Conservation (phyloP, 441 rosid genomes). For the Pelargonium cotyledonis region DNA sequence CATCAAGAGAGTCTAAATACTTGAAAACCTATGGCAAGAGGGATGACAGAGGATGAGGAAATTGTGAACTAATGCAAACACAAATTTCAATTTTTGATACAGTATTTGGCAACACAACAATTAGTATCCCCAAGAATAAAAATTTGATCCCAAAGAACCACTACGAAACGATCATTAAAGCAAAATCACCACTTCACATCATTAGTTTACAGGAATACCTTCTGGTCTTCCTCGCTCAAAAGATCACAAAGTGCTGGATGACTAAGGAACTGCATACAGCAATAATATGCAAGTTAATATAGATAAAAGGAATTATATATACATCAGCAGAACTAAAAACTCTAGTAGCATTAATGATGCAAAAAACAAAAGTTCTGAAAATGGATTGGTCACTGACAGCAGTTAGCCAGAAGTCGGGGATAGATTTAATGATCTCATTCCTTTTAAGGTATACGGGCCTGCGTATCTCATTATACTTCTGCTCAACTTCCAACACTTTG, state of each 20-base stretch:
- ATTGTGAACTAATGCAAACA: neutral
- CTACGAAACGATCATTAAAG: no score
- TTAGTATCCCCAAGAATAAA: no score
- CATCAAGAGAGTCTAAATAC: slow-evolving; percentile 64
- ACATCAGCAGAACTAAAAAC: neutral
- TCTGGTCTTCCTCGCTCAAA: slow-evolving; percentile 83
- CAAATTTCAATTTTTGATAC: neutral
- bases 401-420: slow-evolving; percentile 94
- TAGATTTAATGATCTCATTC: slow-evolving; percentile 64
- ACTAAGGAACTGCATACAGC: slow-evolving; percentile 64
- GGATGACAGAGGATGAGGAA: neutral
- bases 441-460: slow-evolving; percentile 83
- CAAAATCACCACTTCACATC: neutral
- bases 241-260: slow-evolving; percentile 82
- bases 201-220: slow-evolving; percentile 40
- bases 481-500: slow-evolving; percentile 91
- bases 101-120: neutral
- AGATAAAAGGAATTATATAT: neutral
- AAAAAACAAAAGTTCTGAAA: slow-evolving; percentile 6
- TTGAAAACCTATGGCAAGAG: slow-evolving; percentile 20
- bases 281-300: neutral
- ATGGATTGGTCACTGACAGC: slow-evolving; percentile 52
- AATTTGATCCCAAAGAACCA: no score
- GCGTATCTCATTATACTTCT: slow-evolving; percentile 75
- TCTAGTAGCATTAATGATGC: neutral